Conservation (phyloP, 441 rosid species). For the Jatropha multifida region DNA sequence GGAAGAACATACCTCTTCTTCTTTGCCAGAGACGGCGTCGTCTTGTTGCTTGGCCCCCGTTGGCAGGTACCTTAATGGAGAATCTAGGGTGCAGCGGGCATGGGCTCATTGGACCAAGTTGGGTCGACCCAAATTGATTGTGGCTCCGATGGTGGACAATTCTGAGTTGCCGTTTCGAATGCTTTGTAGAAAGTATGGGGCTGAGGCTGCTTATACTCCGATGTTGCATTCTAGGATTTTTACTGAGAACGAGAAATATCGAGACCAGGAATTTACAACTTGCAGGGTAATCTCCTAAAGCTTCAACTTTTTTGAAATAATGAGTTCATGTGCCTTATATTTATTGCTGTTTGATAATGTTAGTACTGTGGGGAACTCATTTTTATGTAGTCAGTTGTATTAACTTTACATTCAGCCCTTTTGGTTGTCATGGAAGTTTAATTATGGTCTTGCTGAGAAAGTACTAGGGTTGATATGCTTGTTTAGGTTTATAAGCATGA, state of each 20-base stretch:
- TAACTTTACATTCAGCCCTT: background rate
- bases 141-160: conserved; percentile 95
- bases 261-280: conserved; percentile 75
- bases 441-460: background rate
- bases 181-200: conserved; percentile 92
- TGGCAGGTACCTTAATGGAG: conserved; percentile 31
- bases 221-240: conserved; percentile 88
- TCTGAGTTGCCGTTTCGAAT: conserved; percentile 92
- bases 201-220: conserved; percentile 86
- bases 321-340: background rate
- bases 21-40: conserved; percentile 20
- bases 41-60: conserved; percentile 25
- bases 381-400: background rate
- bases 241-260: conserved; percentile 70
- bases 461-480: background rate
- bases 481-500: background rate
- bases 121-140: conserved; percentile 73
- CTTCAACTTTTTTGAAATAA: background rate
- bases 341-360: background rate
- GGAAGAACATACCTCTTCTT: conserved; percentile 10
- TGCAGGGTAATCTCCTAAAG: conserved; percentile 51
- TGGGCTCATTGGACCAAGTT: conserved; percentile 83
- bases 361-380: background rate
- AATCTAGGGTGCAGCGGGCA: conserved; percentile 54
- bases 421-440: background rate